Evolutionary conservation across 2,329 filamentous ascomycete species (phyloP).

Genomic region (Magnaporthiopsis rhizophila): DNA sequence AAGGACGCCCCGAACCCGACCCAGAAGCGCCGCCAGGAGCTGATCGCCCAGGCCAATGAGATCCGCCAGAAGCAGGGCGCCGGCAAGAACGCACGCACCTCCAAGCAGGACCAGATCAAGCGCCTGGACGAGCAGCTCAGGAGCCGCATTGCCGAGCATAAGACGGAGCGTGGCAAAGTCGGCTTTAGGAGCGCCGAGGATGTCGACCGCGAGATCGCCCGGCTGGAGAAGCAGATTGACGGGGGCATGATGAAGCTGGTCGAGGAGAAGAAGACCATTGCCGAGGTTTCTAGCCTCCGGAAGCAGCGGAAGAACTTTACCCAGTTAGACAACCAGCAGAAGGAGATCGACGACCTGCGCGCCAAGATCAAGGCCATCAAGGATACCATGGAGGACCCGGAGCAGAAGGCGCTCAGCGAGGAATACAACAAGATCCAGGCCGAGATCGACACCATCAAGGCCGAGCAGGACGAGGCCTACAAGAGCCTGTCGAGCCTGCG

Average conservation of each 20-base stretch:
- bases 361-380: slow-evolving; percentile 81
- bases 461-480: slow-evolving; percentile 83
- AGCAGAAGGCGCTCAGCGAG: slow-evolving; percentile 79
- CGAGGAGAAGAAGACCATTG: slow-evolving; percentile 90
- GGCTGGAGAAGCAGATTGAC: slow-evolving; percentile 79
- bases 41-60: slow-evolving; percentile 71
- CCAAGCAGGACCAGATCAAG: slow-evolving; percentile 85
- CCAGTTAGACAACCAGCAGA: slow-evolving; percentile 75
- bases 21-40: slow-evolving; percentile 77
- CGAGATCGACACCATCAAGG: slow-evolving; percentile 85
- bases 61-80: slow-evolving; percentile 83
- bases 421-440: slow-evolving; percentile 77
- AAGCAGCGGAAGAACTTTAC: slow-evolving; percentile 90
- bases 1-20: slow-evolving; percentile 74
- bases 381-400: slow-evolving; percentile 84
- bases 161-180: slow-evolving; percentile 71
- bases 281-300: slow-evolving; percentile 72
- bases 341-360: slow-evolving; percentile 81
- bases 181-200: slow-evolving; percentile 84
- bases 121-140: slow-evolving; percentile 84
- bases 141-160: slow-evolving; percentile 77
- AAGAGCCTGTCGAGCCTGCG: slow-evolving; percentile 78
- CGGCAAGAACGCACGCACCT: slow-evolving; percentile 73
- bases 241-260: slow-evolving; percentile 89
- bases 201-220: slow-evolving; percentile 72